Base-by-base conservation (phyloP, 306 rosid genomes). In the Prunus campanulata region DNA sequence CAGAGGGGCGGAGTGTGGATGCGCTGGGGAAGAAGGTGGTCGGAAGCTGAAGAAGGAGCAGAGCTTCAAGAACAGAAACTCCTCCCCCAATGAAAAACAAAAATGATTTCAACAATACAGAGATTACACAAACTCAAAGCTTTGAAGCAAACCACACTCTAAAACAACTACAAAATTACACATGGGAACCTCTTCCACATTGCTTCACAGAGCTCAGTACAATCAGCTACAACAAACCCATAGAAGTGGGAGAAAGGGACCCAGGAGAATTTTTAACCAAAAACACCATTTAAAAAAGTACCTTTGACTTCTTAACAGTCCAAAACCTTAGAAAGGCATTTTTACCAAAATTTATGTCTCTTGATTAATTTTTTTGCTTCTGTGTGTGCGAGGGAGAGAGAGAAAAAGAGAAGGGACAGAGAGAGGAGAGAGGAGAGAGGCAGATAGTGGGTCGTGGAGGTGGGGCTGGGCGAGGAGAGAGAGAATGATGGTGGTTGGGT, bases 221-320 rank as follows among this genome's bases (percentile, higher is more conserved):
- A 49, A 2, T 11, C 71, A 72, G 84, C 87, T 56, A 83, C 78
- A 67, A 74, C 69, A 77, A 79, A 79, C 86, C 82, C 80, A 81
- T 7, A 7, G 69, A 77, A 82, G 82, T 80, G 91, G 88, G 83
- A 91, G 88, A 72, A 0, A 54, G 85, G 93, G 93, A 93, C 69
- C 96, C 93, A 92, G 64, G 46, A 68, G 66, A 75, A 52, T 55
- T 32, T 72, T 78, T 61, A 74, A 57, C 74, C 75, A 55, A 55
- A 71, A 84, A 83, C 74, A 80, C 76, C 72, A 70, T 66, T 63
- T 61, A 29, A 30, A 57, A 50, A 72, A 66, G 78, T 46, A 64
- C 59, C 51, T 44, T 79, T 66, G 74, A 25, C 46, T 29, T 60
- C 44, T 44, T 10, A 44, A 24, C 39, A 49, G 68, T 66, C 29